Evolutionary conservation across 441 rosid genomes (phyloP), one percentile per base, ranked within the genome.

Genomic region (Gossypium schwendimanii): DNA sequence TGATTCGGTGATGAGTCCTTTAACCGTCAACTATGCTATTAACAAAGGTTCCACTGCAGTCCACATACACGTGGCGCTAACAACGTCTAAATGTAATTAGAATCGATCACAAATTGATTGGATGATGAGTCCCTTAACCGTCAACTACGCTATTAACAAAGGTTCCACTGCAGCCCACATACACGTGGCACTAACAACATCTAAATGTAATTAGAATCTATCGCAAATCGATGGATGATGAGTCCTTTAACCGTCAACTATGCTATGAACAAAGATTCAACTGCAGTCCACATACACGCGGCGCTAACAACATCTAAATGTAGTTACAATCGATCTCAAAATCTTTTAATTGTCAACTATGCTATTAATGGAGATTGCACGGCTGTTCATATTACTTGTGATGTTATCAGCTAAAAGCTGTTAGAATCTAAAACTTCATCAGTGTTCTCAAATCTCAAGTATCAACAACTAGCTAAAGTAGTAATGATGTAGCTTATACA

Each of bases 401-500:
- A 3, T 18, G 26, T 23, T 54, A 7, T 18, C 59, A 54, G 26
- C 24, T 17, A 52, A 52, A 52, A 15, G 20, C 7, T 6, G 9
- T 15, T 52, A 8, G 24, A 11, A 20, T 6, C 64, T 62, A 33
- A 52, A 70, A 6, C 39, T 23, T 59, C 31, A 65, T 21, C 26
- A 24, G 60, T 10, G 18, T 57, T 70, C 58, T 47, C 20, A 47
- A 23, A 3, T 24, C 6, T 23, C 63, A 69, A 23, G 12, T 15
- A 44, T 23, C 14, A 21, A 15, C 50, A 44, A 61, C 41, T 57
- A 12, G 55, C 74, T 68, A 57, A 33, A 71, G 31, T 17, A 24
- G 52, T 45, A 62, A 53, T 36, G 14, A 61, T 61, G 47, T 8
- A 66, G 28, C 39, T 18, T 39, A 71, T 76, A 63, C 72, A 63